Base-by-base conservation (phyloP, 768 basidiomycete genomes). In the Pleurotus ostreatus region DNA sequence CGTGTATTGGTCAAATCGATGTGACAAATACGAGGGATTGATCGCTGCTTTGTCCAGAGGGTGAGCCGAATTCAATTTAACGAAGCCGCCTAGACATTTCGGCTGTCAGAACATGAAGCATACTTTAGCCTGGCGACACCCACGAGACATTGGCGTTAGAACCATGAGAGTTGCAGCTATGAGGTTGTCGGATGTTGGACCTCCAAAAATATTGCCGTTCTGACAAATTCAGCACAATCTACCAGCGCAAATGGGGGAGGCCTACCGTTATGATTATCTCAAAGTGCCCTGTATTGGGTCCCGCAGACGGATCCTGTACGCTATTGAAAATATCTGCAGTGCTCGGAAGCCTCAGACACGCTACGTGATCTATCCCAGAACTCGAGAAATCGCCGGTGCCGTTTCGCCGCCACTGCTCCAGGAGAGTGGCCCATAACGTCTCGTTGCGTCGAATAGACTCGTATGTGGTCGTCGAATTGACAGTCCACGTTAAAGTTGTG, bases 1-100 rank as follows among this genome's bases (percentile, higher is more conserved):
- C 0, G 64, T 62, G 25, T 63, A 57, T 4, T 69, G 63, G 53
- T 75, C 76, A 39, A 71, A 68, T 1, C 56, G 43, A 5, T 67
- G 66, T 25, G 53, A 63, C n/a, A 79, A 68, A 64, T 78, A 74
- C 43, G 73, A 73, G 6, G 80, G 78, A 60, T 86, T 72, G 63
- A 86, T 81, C 20, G 70, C 49, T 0, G 84, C 82, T 22, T 66
- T 44, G 26, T 68, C 70, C 64, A 83, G 82, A 11, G 81, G 72
- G 60, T 76, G 65, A 22, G 67, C 70, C 13, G 78, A 76, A 38
- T 66, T 73, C 41, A 83, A 58, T n/a, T 63, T 70, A n/a, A 75
- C 56, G 8, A 63, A 65, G 18, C 76, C 76, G 49, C 73, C 74
- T 77, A 44, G 18, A 13, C 25, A 40, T 38, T 25, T 30, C 26